Conservation (phyloP, 192 early-diverging fungal genomes). For the Backusella australiensis region DNA sequence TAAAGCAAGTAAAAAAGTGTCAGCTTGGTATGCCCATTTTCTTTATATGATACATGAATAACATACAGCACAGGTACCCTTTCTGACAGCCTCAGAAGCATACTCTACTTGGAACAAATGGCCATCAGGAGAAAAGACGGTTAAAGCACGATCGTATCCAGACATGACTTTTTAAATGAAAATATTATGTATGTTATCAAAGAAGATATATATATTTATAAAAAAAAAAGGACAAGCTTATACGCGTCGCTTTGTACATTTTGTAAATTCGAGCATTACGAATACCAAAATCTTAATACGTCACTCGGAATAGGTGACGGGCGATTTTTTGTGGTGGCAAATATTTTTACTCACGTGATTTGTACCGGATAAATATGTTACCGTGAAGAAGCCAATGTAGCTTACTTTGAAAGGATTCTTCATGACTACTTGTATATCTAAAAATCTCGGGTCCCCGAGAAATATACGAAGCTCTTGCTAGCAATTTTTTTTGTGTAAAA, state of each 20-base stretch:
- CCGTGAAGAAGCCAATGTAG: no score
- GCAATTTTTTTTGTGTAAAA: no score
- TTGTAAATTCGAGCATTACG: constrained; percentile 2
- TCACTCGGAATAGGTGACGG: neutral
- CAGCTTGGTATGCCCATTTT: neutral
- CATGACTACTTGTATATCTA: no score
- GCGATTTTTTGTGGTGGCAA: neutral
- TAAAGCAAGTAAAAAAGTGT: constrained; percentile 32
- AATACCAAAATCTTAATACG: neutral
- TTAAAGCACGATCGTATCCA: constrained; percentile 80
- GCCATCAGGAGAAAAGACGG: constrained; percentile 98
- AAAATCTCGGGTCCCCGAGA: no score
- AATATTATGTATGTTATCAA: neutral
- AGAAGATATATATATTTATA: neutral
- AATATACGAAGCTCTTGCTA: no score
- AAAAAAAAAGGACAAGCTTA: neutral
- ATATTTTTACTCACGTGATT: neutral
- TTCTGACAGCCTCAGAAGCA: constrained; percentile 95
- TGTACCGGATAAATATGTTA: no score
- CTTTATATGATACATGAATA: neutral
- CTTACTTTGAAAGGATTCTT: no score
- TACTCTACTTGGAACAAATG: constrained; percentile 99
- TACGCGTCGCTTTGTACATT: constrained; percentile 5
- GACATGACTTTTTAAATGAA: constrained; percentile 32
- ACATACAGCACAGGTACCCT: constrained; percentile 95